Evolutionary conservation across 139 green algal genomes (phyloP), one percentile per base, ranked within the genome.

Genomic region (Marvania coccoides): DNA sequence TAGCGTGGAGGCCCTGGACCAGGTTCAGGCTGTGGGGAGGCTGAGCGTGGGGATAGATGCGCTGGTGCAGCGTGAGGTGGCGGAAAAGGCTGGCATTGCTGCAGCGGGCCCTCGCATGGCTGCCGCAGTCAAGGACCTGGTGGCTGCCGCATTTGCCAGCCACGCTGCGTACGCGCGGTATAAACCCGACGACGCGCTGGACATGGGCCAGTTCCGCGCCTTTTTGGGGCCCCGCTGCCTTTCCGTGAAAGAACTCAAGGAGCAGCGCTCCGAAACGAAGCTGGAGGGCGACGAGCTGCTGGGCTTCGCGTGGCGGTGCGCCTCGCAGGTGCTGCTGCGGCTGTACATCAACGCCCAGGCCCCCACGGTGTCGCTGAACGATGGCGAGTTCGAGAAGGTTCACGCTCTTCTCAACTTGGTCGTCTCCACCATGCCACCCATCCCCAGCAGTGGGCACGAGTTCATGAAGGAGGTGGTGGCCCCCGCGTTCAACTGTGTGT

Each of bases 381-480:
- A 61, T 12, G 1, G 40, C 14, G 54, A 61, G n/a, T 31, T 61
- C 40, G 2, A 33, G 23, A 12, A 9, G 7, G 19, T 61, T 0
- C 40, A 34, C 40, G 7, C 15, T 9, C 5, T 15, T 5, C 40
- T 61, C n/a, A 12, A 5, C 19, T 39, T 61, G 54, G n/a, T 64
- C n/a, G 26, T 58, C 31, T 37, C 57, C 15, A 64, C 57, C 24
- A 64, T 64, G 57, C 33, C 23, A 56, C 57, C 57, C 6, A 64
- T 64, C 48, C 57, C 57, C 15, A 55, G 37, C 48, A n/a, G 33
- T 15, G 57, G 57, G 12, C 57, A 64, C 23, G 23, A 23, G 33
- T 58, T 64, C 14, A 55, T 23, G n/a, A 37, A 29, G 23, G 23
- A 64, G 26, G 26, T 46, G 31, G 12, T 64, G n/a, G 48, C 28